A percentile compares a stretch with the other conserved stretches of the same genome.
Conservation (phyloP, 2,329 filamentous ascomycete species). For the Aspergillus sp. region DNA sequence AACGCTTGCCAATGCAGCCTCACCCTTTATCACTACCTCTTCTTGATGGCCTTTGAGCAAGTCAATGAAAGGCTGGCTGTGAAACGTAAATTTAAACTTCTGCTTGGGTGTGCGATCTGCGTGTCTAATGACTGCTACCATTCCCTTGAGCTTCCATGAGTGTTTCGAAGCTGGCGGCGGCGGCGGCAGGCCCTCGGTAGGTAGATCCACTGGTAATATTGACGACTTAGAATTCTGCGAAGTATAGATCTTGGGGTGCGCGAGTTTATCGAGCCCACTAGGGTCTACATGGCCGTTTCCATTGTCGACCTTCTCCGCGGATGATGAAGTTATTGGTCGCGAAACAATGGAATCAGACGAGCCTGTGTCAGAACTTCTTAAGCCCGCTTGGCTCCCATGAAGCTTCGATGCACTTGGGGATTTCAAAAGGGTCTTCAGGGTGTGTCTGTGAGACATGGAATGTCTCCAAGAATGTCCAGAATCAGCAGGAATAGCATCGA, state of each 20-base stretch:
- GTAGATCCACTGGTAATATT: slow-evolving; percentile 27
- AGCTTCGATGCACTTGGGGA: slow-evolving; percentile 66
- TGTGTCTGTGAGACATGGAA: slow-evolving; percentile 48
- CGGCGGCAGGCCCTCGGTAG: slow-evolving; percentile 45
- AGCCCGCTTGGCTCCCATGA: slow-evolving; percentile 48
- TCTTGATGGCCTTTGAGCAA: slow-evolving; percentile 93
- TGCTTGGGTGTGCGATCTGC: slow-evolving; percentile 98
- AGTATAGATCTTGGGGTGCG: slow-evolving; percentile 24
- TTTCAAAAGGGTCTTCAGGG: slow-evolving; percentile 63
- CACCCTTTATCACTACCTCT: slow-evolving; percentile 90
- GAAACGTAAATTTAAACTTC: slow-evolving; percentile 99
- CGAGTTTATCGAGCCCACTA: slow-evolving; percentile 24
- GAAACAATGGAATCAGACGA: slow-evolving; percentile 48
- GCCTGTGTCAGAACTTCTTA: slow-evolving; percentile 43
- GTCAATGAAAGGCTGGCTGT: slow-evolving; percentile 93
- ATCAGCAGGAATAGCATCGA: slow-evolving; percentile 40
- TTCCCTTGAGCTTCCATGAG: slow-evolving; percentile 96
- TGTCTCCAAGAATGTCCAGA: slow-evolving; percentile 39
- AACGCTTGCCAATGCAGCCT: slow-evolving; percentile 84
- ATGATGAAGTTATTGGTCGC: slow-evolving; percentile 38
- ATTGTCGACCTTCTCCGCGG: slow-evolving; percentile 32
- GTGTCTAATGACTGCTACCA: slow-evolving; percentile 94
- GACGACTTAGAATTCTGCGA: slow-evolving; percentile 31
- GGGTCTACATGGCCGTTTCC: slow-evolving; percentile 16
- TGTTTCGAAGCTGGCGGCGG: slow-evolving; percentile 77